Percentiles rank a stretch among this genome's conserved stretches.
phyloP scores from a whole-genome alignment of 2,329 filamentous ascomycete species.

The Aspergillus pseudonomiae region DNA sequence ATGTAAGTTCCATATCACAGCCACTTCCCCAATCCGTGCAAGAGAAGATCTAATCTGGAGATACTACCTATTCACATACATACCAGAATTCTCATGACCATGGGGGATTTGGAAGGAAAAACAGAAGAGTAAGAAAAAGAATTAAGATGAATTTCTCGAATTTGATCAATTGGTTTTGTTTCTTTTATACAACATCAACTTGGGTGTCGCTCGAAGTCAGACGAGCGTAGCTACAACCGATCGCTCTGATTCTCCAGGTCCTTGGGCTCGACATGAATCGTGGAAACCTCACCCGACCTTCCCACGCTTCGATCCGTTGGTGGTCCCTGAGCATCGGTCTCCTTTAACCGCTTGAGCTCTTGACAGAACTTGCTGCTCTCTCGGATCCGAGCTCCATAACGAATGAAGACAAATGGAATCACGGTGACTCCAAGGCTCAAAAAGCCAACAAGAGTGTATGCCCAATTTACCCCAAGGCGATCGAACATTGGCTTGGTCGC shows the following conservation, averaged over 20 bases:
- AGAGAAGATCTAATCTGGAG: not conserved
- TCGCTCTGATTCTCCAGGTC: not conserved
- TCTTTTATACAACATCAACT: not conserved
- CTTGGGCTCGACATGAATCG: not conserved
- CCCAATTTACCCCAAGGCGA: conserved; percentile 45
- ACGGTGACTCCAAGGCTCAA: conserved; percentile 40
- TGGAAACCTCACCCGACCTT: not conserved
- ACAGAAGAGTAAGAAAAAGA: not conserved
- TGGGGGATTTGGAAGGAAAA: not conserved
- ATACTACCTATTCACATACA: not conserved
- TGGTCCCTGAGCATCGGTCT: not conserved
- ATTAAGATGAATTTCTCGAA: too few species aligned
- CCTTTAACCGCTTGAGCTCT: conserved; percentile 35
- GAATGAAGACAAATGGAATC: conserved; percentile 49
- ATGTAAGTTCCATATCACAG: not conserved
- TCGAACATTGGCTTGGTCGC: conserved; percentile 47
- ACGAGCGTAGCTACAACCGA: not conserved
- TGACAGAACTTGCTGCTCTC: conserved; percentile 33
- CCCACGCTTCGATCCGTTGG: not conserved
- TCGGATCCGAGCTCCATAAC: conserved; percentile 43
- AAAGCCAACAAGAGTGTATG: conserved; percentile 42
- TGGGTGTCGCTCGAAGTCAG: too few species aligned
- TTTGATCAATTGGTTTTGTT: not conserved
- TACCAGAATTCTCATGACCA: not conserved
- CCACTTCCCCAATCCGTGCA: not conserved